Conservation (phyloP, 2,329 filamentous ascomycete species). For the Plectosphaerella sp. region DNA sequence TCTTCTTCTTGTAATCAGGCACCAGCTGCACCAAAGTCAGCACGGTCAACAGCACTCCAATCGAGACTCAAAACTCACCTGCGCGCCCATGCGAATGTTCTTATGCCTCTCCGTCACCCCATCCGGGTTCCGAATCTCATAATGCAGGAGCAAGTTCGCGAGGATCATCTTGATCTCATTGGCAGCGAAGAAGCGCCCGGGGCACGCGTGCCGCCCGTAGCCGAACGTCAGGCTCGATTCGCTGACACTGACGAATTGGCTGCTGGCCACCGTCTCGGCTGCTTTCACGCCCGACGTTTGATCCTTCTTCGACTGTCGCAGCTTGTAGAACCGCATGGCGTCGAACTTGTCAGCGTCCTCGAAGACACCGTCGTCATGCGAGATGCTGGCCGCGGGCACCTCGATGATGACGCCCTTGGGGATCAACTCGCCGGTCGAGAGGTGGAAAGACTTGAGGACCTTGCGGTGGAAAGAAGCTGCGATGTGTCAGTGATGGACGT, state of each 20-base stretch:
- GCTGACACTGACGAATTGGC: conserved; percentile 36
- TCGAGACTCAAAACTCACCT: too few species aligned
- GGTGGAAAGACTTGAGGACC: conserved; percentile 37
- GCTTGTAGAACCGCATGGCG: conserved; percentile 42
- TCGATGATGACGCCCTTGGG: conserved; percentile 37
- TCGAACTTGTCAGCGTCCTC: conserved; percentile 39
- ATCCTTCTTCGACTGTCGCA: conserved; percentile 23
- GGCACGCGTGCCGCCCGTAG: conserved; percentile 42
- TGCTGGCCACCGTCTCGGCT: conserved; percentile 29
- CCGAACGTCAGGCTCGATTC: conserved; percentile 42
- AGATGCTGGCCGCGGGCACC: conserved; percentile 34
- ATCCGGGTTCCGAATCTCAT: conserved; percentile 26
- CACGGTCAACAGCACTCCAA: too few species aligned
- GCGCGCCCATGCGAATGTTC: too few species aligned
- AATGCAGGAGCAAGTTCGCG: conserved; percentile 34
- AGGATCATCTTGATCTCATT: conserved; percentile 42
- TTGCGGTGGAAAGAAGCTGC: conserved; percentile 40
- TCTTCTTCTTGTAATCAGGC: too few species aligned
- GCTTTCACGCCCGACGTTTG: conserved; percentile 13
- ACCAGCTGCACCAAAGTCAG: too few species aligned
- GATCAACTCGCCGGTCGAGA: conserved; percentile 38
- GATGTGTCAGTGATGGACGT: background rate
- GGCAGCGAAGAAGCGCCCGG: conserved; percentile 42
- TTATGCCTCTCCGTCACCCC: background rate
- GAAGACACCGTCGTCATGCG: conserved; percentile 33